Conservation (phyloP, 2,329 filamentous ascomycete species). For the Escovopsis weberi region DNA sequence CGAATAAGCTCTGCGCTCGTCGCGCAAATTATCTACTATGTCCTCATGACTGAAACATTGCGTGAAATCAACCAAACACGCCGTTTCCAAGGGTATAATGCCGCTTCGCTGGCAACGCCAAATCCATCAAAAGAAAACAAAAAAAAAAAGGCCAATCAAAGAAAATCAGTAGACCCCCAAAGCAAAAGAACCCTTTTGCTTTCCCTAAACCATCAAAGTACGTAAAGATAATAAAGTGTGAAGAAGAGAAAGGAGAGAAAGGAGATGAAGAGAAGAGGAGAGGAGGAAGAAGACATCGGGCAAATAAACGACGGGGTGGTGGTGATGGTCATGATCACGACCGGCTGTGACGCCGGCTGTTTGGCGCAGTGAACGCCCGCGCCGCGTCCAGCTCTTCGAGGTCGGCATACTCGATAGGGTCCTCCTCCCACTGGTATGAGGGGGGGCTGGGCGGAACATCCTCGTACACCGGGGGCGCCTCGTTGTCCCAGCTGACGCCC, state of each 20-base stretch:
- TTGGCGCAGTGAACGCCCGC: constrained; percentile 4
- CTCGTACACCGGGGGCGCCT: constrained; percentile 85
- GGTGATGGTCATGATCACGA: background rate
- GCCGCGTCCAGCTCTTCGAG: constrained; percentile 20
- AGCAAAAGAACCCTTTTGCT: no score
- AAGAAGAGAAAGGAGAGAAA: background rate
- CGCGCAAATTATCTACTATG: no score
- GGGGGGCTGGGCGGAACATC: constrained; percentile 83
- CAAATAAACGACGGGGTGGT: background rate
- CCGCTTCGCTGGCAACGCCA: no score
- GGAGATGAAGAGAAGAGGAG: background rate
- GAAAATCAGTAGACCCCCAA: no score
- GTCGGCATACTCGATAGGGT: constrained; percentile 24
- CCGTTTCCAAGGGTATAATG: no score
- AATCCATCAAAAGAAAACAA: background rate
- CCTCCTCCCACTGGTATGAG: constrained; percentile 35
- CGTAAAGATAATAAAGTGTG: background rate
- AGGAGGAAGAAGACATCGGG: background rate
- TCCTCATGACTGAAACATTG: no score
- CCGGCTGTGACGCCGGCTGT: constrained; percentile 2
- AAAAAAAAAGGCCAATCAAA: background rate
- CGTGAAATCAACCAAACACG: no score
- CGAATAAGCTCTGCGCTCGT: no score
- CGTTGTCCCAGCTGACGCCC: constrained; percentile 93
- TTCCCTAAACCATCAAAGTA: no score